Evolutionary conservation across 2,329 filamentous ascomycete species (phyloP), one percentile per base, ranked within the genome.

Genomic region (Bipolaris victoriae): DNA sequence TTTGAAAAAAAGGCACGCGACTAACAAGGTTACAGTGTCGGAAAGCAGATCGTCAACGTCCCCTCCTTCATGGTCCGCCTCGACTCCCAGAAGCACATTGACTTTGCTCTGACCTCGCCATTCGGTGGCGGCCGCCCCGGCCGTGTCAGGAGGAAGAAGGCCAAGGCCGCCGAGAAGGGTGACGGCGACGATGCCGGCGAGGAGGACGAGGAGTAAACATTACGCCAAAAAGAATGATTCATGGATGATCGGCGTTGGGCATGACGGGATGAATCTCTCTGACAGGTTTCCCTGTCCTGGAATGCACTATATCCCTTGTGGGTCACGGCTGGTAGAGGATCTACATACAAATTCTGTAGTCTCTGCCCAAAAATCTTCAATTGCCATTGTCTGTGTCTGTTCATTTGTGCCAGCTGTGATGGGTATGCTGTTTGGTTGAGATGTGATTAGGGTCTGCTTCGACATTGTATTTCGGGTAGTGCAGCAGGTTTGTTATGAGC

Each of bases 21-120:
- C 65, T 69, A 65, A 71, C 59, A 54, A n/a, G 37, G 44, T 55
- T 33, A 48, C 68, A 86, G 93, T 79, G 95, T 99, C 80, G 95
- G 95, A 84, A 99, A 99, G 91, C 95, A 99, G 88, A 98, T 99
- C 80, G 95, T 99, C 88, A 99, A 99, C 84, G 95, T 99, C 62
- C 95, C 95, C 69, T 98, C 94, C 55, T 99, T 97, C 90, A 90
- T 99, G 80, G 95, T 99, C 82, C 95, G 95, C 84, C 92, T 99
- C 78, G 95, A 99, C 87, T 97, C 93, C 77, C 95, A 99, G 90
- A 99, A 99, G 91, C 95, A 99, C 90, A 98, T 99, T 77, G 95
- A 99, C 87, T 98, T 99, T 82, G 87, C 95, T 66, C 88, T 99
- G 70, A 96, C 90, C 83, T 98, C 94, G 79, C 94, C 95, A 80